phyloP scores from a whole-genome alignment of 1,284 basidiomycete genomes.

The Cutaneotrichosporon cutaneum region DNA sequence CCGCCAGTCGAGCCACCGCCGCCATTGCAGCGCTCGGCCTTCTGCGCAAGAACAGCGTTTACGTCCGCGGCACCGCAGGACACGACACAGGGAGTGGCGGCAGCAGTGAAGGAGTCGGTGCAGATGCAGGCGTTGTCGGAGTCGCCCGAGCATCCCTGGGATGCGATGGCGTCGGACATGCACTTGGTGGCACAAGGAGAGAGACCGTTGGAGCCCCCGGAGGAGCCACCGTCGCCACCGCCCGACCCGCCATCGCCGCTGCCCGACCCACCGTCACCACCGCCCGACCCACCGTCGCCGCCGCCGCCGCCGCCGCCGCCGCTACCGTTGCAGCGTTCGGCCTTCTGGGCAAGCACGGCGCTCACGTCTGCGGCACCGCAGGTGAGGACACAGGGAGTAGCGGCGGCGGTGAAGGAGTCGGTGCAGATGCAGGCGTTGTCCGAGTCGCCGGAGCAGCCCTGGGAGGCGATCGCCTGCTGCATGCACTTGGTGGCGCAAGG shows the following conservation, averaged over 20 bases:
- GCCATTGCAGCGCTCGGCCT: constrained; percentile 6
- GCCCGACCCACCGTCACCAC: too few species aligned
- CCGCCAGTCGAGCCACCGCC: background rate
- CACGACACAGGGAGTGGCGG: constrained; percentile 4
- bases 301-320: background rate
- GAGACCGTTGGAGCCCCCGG: constrained; percentile 4
- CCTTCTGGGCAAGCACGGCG: constrained; percentile 12
- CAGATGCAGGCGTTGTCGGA: constrained; percentile 11
- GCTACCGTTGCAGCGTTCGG: constrained; percentile 8
- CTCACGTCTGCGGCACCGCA: constrained; percentile 4
- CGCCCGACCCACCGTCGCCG: too few species aligned
- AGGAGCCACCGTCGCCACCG: background rate
- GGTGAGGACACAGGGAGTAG: constrained; percentile 1
- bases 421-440: constrained; percentile 15
- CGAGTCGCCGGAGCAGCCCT: constrained; percentile 11
- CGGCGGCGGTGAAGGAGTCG: constrained; percentile 6
- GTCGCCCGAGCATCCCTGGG: constrained; percentile 5
- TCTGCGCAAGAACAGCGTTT: constrained; percentile 5
- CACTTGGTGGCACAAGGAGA: constrained; percentile 5
- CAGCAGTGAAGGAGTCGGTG: background rate
- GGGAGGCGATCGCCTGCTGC: background rate
- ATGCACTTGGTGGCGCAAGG: constrained; percentile 1
- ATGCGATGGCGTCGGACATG: background rate
- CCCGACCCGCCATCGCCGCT: background rate
- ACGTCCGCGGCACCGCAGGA: constrained; percentile 8